Conservation (phyloP, 768 basidiomycete genomes). For the Cystoderma amianthinum region DNA sequence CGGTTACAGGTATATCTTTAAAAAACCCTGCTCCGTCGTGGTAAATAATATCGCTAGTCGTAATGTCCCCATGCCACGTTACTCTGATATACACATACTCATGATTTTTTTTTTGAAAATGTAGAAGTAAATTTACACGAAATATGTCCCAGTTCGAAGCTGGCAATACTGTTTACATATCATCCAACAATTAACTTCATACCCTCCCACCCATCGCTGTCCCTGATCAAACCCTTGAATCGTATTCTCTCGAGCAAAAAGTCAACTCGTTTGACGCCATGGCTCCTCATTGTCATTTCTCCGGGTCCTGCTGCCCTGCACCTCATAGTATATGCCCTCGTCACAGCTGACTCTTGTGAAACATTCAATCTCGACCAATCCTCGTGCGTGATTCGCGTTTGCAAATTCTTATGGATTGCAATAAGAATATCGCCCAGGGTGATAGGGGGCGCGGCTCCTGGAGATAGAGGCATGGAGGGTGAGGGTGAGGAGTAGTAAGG, state of each 20-base stretch:
- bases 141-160: too few species aligned
- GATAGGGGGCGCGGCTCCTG: constrained; percentile 6
- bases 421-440: constrained; percentile 6
- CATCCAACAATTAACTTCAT: constrained; percentile 6
- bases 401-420: constrained; percentile 5
- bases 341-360: neutral
- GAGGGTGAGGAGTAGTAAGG: constrained; percentile 9
- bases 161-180: too few species aligned
- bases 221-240: constrained; percentile 7
- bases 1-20: too few species aligned
- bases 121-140: too few species aligned
- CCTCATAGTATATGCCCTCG: constrained; percentile 5
- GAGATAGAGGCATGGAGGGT: constrained; percentile 13
- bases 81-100: too few species aligned
- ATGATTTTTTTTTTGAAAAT: too few species aligned
- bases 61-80: too few species aligned
- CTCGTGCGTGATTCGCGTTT: constrained; percentile 4
- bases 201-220: constrained; percentile 1
- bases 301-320: constrained; percentile 1
- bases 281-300: constrained; percentile 3
- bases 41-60: too few species aligned
- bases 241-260: constrained; percentile 7
- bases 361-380: constrained; percentile 5
- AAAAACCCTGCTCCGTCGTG: too few species aligned
- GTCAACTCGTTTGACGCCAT: constrained; percentile 9